These are phyloP conservation scores for Theileria annulata DNA, from an alignment of 169 alveolate species.

Conservation along the genomic window DNA sequence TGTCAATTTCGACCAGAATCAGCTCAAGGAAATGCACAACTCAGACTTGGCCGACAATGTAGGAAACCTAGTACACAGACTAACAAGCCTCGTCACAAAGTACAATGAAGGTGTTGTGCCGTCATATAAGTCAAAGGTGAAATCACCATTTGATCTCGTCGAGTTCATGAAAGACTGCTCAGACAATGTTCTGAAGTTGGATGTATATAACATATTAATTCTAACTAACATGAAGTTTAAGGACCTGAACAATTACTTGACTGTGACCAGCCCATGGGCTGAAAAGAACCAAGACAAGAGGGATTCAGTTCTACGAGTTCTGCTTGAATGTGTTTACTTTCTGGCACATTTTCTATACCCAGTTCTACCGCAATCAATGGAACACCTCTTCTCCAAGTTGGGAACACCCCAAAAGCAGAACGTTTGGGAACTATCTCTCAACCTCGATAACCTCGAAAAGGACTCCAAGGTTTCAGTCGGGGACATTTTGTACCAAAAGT, in stretches of 20 bases:
- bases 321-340: slow-evolving; percentile 86
- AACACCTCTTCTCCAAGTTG: slow-evolving; percentile 74
- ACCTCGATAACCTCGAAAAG: slow-evolving; percentile 64
- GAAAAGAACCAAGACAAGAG: slow-evolving; percentile 62
- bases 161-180: slow-evolving; percentile 66
- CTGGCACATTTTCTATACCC: slow-evolving; percentile 86
- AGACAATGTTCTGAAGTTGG: slow-evolving; percentile 48
- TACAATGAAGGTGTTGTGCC: slow-evolving; percentile 78
- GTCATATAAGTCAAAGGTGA: slow-evolving; percentile 47
- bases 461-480: slow-evolving; percentile 53
- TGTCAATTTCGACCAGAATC: slow-evolving; percentile 72
- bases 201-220: slow-evolving; percentile 74
- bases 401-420: slow-evolving; percentile 65
- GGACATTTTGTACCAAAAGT: slow-evolving; percentile 46
- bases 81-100: slow-evolving; percentile 71
- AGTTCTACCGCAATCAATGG: slow-evolving; percentile 82
- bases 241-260: slow-evolving; percentile 81
- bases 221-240: slow-evolving; percentile 76
- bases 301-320: slow-evolving; percentile 79
- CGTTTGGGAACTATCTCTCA: slow-evolving; percentile 61
- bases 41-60: slow-evolving; percentile 83
- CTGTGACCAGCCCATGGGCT: slow-evolving; percentile 89
- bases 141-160: slow-evolving; percentile 75
- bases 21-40: slow-evolving; percentile 77
- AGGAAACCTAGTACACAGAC: slow-evolving; percentile 82